phyloP scores from a whole-genome alignment of 352 stramenopile genomes.

The Phytophthora rubi region DNA sequence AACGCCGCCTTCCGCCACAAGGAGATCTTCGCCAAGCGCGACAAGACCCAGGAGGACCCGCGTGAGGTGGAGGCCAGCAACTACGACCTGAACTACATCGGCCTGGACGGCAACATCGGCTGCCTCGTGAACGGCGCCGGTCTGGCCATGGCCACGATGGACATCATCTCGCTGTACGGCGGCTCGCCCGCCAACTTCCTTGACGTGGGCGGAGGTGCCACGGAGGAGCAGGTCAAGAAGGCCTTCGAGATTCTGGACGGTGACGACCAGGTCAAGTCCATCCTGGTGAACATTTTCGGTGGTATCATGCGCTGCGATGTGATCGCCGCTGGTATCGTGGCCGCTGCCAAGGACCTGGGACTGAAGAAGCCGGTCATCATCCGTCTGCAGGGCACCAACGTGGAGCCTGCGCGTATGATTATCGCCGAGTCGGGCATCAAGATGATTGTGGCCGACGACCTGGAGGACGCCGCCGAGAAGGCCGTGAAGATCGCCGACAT shows the following conservation, averaged over 20 bases:
- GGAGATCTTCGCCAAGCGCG: constrained; percentile 91
- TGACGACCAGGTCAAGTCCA: constrained; percentile 96
- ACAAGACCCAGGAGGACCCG: constrained; percentile 95
- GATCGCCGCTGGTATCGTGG: constrained; percentile 96
- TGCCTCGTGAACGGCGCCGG: constrained; percentile 99
- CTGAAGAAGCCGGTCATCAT: constrained; percentile 99
- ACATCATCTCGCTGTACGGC: constrained; percentile 99
- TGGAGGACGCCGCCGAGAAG: constrained; percentile 96
- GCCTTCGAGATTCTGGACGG: constrained; percentile 86
- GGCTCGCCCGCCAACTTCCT: constrained; percentile 99
- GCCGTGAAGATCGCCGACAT: constrained; percentile 93
- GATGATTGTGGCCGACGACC: constrained; percentile 95
- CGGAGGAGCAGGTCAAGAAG: constrained; percentile 91
- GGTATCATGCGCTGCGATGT: constrained; percentile 99
- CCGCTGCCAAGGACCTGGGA: constrained; percentile 95
- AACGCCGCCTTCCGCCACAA: constrained; percentile 98
- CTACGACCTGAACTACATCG: constrained; percentile 99
- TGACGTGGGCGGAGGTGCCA: constrained; percentile 97
- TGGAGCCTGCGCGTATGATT: constrained; percentile 94
- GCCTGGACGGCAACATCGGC: constrained; percentile 98
- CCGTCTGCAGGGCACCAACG: constrained; percentile 98
- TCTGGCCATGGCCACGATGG: constrained; percentile 99
- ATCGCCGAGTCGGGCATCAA: constrained; percentile 94
- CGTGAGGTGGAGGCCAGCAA: constrained; percentile 94
- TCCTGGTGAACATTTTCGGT: constrained; percentile 99